Conservation (phyloP, 1,284 basidiomycete genomes). For the Leccinum subrobustum region DNA sequence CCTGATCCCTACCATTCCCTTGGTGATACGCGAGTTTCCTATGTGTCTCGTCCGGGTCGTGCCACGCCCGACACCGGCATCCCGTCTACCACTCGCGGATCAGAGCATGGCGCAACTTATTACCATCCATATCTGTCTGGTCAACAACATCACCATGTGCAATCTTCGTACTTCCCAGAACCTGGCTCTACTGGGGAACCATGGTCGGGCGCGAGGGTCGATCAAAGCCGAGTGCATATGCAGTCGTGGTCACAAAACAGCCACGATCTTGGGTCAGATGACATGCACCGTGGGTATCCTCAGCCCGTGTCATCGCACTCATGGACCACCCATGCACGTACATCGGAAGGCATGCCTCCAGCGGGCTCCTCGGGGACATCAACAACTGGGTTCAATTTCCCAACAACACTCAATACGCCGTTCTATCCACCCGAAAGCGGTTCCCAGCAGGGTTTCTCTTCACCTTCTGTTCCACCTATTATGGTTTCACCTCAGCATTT, state of each 20-base stretch:
- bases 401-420: conserved; percentile 43
- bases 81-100: conserved; percentile 27
- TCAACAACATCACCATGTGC: conserved; percentile 28
- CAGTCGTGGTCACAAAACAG: conserved; percentile 29
- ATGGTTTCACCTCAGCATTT: conserved; percentile 33
- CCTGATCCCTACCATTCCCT: conserved; percentile 28
- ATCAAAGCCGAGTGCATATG: conserved; percentile 21
- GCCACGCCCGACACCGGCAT: conserved; percentile 27
- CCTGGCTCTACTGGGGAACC: conserved; percentile 19
- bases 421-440: conserved; percentile 41
- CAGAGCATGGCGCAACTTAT: conserved; percentile 25
- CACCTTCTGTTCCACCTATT: conserved; percentile 31
- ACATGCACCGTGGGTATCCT: conserved; percentile 33
- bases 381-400: conserved; percentile 28
- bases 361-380: conserved; percentile 23
- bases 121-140: conserved; percentile 28
- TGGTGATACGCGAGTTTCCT: conserved; percentile 30
- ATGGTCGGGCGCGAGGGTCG: conserved; percentile 28
- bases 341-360: conserved; percentile 24
- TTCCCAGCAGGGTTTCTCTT: conserved; percentile 21
- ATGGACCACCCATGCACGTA: conserved; percentile 22
- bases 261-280: conserved; percentile 25
- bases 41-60: conserved; percentile 29
- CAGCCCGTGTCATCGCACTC: conserved; percentile 26
- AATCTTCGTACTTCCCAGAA: conserved; percentile 28